Base-by-base conservation (phyloP, 306 rosid genomes). In the Ormosia emarginata region DNA sequence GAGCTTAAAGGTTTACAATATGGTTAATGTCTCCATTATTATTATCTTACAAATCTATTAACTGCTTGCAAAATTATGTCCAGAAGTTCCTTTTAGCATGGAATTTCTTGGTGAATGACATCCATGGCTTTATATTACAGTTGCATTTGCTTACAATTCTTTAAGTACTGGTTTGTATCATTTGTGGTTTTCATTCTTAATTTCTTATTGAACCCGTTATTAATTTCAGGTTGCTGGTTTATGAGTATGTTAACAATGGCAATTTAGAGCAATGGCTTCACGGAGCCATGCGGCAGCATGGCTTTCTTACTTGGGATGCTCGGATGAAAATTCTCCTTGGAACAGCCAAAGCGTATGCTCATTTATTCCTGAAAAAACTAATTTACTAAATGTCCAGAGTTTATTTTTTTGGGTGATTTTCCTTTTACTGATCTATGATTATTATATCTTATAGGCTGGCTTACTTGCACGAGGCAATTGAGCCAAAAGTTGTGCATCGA, bases 401-500 rank as follows among this genome's bases (percentile, higher is more conserved):
- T 61, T 49, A 1, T 8, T 40, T 72, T 52, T 49, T 37, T 83
- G 52, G 29, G 52, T 36, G 72, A 79, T 49, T 74, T 72, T 18
- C 46, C 34, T 78, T 67, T 61, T 62, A 64, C 74, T 47, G 55
- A 84, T 83, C 62, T 50, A n/a, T 18, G 12, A 9, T 37, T 37
- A 83, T 79, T 70, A 56, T 83, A 9, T 24, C 24, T 79, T 76
- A 72, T 94, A 94, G 98, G 78, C 78, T 94, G 85, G 94, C 98
- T 79, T 94, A 94, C 90, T 87, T 94, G 84, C 98, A 94, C 14
- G 98, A 94, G 85, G 98, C 98, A 58, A 94, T 94, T 29, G 98
- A 94, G 71, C 98, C 98, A 18, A 94, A 94, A 88, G 97, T 94
- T 57, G 92, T 94, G 67, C 98, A 94, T 85, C 91, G 98, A 77